Conservation (phyloP, 1,284 basidiomycete genomes). For the Fistulina hepatica region DNA sequence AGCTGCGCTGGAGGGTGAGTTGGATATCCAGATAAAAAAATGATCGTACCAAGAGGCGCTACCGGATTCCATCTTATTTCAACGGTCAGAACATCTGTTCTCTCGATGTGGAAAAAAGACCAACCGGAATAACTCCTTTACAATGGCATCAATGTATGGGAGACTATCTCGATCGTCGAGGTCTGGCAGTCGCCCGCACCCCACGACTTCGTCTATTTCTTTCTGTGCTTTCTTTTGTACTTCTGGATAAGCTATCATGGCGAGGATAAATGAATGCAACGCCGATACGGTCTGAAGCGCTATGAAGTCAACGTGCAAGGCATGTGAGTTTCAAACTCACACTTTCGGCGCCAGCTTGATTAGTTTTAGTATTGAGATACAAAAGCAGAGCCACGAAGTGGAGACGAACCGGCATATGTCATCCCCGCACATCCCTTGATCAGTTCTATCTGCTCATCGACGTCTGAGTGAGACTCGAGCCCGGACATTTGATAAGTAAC, state of each 20-base stretch:
- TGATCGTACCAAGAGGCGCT: constrained; percentile 3
- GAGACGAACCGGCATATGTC: no score
- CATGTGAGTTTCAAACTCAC: no score
- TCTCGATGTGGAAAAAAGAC: no score
- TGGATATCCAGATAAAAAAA: no score
- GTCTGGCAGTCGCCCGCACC: constrained; percentile 8
- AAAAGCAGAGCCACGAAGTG: no score
- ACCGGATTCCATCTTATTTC: constrained; percentile 9
- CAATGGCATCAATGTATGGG: constrained; percentile 11
- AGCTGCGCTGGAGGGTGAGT: neutral
- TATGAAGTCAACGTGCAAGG: neutral
- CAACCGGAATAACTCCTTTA: constrained; percentile 15
- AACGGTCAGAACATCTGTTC: no score
- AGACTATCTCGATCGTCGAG: constrained; percentile 8
- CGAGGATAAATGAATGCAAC: constrained; percentile 9
- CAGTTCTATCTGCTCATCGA: no score
- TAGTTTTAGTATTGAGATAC: no score
- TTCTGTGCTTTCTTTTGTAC: constrained; percentile 9
- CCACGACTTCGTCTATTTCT: constrained; percentile 10
- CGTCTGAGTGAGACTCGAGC: no score
- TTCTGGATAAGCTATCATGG: constrained; percentile 10
- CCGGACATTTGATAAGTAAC: no score
- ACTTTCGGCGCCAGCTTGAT: no score
- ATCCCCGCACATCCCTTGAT: no score
- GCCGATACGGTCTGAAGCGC: constrained; percentile 7